Percentiles rank a stretch among this genome's conserved stretches.
phyloP scores from a whole-genome alignment of 2,329 filamentous ascomycete species.

The Fusarium bactridioides region DNA sequence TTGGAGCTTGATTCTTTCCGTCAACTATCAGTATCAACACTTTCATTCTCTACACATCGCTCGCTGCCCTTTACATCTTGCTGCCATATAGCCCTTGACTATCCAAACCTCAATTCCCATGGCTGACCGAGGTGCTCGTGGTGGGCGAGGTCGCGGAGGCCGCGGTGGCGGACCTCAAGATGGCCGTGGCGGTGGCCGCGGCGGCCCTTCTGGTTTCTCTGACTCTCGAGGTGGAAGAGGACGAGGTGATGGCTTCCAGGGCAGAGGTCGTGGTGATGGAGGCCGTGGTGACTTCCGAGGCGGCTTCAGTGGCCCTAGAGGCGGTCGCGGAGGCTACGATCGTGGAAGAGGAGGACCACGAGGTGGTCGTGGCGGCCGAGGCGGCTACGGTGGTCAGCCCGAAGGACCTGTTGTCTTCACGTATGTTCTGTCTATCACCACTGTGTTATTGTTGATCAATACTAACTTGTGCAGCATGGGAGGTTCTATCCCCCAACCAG shows the following conservation, averaged over 20 bases:
- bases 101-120: constrained; percentile 16
- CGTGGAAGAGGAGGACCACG: constrained; percentile 33
- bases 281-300: constrained; percentile 25
- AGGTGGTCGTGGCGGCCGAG: constrained; percentile 25
- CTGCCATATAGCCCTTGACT: background rate
- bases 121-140: constrained; percentile 38
- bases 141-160: constrained; percentile 34
- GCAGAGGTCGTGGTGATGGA: constrained; percentile 6
- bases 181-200: constrained; percentile 23
- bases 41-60: background rate
- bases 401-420: constrained; percentile 24
- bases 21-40: background rate
- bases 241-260: constrained; percentile 18
- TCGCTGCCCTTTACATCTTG: background rate
- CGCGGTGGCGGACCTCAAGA: constrained; percentile 27
- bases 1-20: background rate
- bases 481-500: constrained; percentile 29
- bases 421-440: constrained; percentile 18
- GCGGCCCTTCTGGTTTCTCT: constrained; percentile 2
- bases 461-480: constrained; percentile 36
- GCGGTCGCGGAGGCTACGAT: constrained; percentile 31
- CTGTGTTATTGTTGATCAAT: background rate
- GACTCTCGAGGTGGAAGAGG: constrained; percentile 34
- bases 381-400: background rate
- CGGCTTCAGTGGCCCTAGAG: constrained; percentile 22